A percentile compares a stretch with the other conserved stretches of the same genome.
These are phyloP conservation scores for Coix lacrymajobi DNA, from an alignment of 176 grass and related monocot species.

Conservation along the genomic window DNA sequence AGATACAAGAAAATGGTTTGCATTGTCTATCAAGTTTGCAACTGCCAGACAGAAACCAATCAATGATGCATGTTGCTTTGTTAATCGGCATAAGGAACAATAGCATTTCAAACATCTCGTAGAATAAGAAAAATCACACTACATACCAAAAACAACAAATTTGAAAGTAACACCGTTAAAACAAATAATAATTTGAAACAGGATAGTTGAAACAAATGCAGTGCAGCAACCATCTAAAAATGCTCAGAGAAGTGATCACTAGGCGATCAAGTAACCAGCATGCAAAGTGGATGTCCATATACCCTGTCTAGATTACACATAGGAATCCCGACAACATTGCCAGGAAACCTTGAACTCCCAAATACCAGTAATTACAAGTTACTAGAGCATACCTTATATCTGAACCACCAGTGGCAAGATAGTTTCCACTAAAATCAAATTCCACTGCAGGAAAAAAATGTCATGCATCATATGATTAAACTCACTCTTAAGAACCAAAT, in stretches of 20 bases:
- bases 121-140: background rate
- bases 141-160: background rate
- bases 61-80: background rate
- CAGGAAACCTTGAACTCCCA: background rate
- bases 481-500: background rate
- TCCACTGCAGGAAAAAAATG: conserved; percentile 62
- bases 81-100: background rate
- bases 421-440: conserved; percentile 92
- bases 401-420: conserved; percentile 90
- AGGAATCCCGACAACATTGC: background rate
- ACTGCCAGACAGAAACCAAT: background rate
- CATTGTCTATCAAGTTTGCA: background rate
- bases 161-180: background rate
- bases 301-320: background rate
- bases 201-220: background rate
- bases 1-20: background rate
- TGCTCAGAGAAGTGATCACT: background rate
- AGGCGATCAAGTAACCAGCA: background rate
- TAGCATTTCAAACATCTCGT: background rate
- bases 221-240: background rate
- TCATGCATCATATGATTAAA: background rate
- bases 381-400: conserved; percentile 60
- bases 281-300: background rate
- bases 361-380: background rate
- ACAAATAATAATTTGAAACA: background rate